Percentiles rank a stretch among this genome's conserved stretches.
Conservation (phyloP, 768 basidiomycete genomes). For the Mycena albidolilacea region DNA sequence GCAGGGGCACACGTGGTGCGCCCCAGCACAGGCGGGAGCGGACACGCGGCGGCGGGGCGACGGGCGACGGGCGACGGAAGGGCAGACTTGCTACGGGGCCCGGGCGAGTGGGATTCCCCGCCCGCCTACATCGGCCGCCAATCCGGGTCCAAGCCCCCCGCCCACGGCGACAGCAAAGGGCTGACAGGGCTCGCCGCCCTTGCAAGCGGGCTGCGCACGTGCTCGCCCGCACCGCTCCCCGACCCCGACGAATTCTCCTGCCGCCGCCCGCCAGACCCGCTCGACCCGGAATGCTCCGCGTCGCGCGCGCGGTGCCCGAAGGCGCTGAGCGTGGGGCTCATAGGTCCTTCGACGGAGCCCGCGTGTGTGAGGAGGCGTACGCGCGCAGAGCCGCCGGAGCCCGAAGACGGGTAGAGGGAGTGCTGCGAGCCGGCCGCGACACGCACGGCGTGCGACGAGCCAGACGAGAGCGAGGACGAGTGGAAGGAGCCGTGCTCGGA, state of each 20-base stretch:
- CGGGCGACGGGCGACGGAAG: not conserved
- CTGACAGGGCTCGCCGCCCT: slow-evolving; percentile 30
- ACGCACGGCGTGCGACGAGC: slow-evolving; percentile 18
- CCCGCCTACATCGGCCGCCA: slow-evolving; percentile 34
- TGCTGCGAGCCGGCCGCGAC: slow-evolving; percentile 16
- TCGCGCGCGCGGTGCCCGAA: slow-evolving; percentile 30
- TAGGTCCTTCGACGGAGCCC: slow-evolving; percentile 33
- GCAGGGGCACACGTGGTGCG: not conserved
- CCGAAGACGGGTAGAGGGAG: slow-evolving; percentile 36
- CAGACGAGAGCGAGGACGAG: slow-evolving; percentile 33
- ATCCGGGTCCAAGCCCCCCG: slow-evolving; percentile 37
- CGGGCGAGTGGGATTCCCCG: not conserved
- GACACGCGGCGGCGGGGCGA: not conserved
- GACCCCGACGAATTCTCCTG: slow-evolving; percentile 21
- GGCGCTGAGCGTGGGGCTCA: slow-evolving; percentile 37
- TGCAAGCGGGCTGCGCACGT: slow-evolving; percentile 3
- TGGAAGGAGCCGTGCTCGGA: slow-evolving; percentile 41
- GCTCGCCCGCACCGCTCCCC: not conserved
- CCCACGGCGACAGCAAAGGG: slow-evolving; percentile 35
- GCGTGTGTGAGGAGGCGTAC: slow-evolving; percentile 21
- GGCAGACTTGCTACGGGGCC: not conserved
- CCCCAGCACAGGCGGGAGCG: slow-evolving; percentile 9
- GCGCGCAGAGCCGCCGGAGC: slow-evolving; percentile 26
- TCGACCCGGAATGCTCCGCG: slow-evolving; percentile 29
- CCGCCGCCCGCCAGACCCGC: slow-evolving; percentile 21